These are phyloP conservation scores for Penicillium rolfsii DNA, from an alignment of 2,329 filamentous ascomycete species.

Conservation along the genomic window DNA sequence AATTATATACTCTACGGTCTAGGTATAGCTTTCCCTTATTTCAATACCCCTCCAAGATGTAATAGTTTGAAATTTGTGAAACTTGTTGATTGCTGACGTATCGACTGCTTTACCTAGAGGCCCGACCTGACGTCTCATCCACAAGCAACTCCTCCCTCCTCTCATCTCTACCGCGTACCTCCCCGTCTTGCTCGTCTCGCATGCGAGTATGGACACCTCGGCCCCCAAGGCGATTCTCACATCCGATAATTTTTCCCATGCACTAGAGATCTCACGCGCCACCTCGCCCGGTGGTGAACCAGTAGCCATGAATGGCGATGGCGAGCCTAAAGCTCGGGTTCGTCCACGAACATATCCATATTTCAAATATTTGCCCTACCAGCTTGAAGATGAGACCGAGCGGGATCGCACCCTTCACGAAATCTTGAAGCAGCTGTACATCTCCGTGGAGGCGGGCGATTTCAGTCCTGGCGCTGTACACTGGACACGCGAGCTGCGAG, in stretches of 20 bases:
- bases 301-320: slow-evolving; percentile 54
- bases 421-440: slow-evolving; percentile 92
- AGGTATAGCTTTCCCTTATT: slow-evolving; percentile 18
- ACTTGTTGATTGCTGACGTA: slow-evolving; percentile 30
- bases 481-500: slow-evolving; percentile 94
- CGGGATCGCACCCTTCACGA: slow-evolving; percentile 78
- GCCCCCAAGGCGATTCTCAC: slow-evolving; percentile 40
- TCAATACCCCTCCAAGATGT: neutral
- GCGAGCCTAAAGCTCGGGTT: slow-evolving; percentile 68
- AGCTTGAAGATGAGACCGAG: slow-evolving; percentile 77
- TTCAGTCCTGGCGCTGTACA: slow-evolving; percentile 92
- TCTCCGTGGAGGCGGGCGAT: slow-evolving; percentile 87
- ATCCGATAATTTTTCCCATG: slow-evolving; percentile 44
- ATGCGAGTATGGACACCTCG: slow-evolving; percentile 42
- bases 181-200: slow-evolving; percentile 21
- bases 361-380: slow-evolving; percentile 85
- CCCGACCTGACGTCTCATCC: slow-evolving; percentile 30
- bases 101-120: slow-evolving; percentile 26
- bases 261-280: slow-evolving; percentile 77
- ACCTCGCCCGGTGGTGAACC: slow-evolving; percentile 73
- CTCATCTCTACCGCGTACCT: slow-evolving; percentile 26
- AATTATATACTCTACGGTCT: slow-evolving; percentile 28
- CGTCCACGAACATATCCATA: slow-evolving; percentile 90
- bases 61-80: slow-evolving; percentile 3
- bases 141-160: slow-evolving; percentile 24